Conservation (phyloP, 139 green algal genomes). For the Raphidocelis subcapitata region DNA sequence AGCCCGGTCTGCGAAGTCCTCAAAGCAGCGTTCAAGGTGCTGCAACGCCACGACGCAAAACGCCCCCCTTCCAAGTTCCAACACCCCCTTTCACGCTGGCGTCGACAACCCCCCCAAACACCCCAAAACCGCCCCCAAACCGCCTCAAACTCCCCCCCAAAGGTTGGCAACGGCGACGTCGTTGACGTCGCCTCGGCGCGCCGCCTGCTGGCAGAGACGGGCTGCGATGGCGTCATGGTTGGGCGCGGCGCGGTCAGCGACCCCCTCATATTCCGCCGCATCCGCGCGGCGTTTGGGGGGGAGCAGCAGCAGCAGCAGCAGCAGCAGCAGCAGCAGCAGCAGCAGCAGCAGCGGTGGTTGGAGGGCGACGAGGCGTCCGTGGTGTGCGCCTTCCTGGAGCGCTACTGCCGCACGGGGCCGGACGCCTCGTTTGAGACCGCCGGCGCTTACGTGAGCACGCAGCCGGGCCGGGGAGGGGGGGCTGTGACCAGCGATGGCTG, state of each 20-base stretch:
- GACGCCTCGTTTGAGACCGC: background rate
- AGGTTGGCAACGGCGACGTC: conserved; percentile 69
- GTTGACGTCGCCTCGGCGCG: conserved; percentile 35
- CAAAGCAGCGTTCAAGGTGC: too few species aligned
- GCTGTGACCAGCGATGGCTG: too few species aligned
- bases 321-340: conserved; percentile 1
- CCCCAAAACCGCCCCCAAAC: too few species aligned
- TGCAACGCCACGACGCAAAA: too few species aligned
- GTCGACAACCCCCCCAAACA: too few species aligned
- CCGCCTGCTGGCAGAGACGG: conserved; percentile 45
- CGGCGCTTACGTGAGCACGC: background rate
- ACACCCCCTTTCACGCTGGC: background rate
- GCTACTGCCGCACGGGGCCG: background rate
- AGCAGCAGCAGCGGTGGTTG: background rate
- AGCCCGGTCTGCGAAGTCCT: too few species aligned
- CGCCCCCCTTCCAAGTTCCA: too few species aligned
- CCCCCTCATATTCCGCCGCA: conserved; percentile 60
- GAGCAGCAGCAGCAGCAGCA: background rate
- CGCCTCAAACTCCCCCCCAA: background rate
- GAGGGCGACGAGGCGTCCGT: conserved; percentile 3
- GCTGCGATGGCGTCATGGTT: conserved; percentile 62
- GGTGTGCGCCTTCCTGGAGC: conserved; percentile 5
- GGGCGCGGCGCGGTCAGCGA: conserved; percentile 53
- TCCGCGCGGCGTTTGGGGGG: conserved; percentile 29
- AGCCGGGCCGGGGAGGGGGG: background rate